Evolutionary conservation across 179 eudicot genomes (phyloP).

Genomic region (Spergularia azorica): DNA sequence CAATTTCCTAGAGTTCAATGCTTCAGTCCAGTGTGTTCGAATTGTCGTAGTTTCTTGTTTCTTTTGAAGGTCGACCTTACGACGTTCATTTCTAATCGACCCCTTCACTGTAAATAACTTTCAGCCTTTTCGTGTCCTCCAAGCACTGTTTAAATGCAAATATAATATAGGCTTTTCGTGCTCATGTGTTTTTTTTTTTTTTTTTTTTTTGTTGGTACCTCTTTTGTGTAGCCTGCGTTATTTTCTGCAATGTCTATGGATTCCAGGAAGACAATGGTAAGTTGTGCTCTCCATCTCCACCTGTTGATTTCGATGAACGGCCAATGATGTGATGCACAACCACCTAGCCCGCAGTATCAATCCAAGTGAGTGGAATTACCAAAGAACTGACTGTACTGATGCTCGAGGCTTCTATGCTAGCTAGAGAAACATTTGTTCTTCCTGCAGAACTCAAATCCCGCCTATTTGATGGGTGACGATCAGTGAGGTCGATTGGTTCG

Average conservation of each 20-base stretch:
- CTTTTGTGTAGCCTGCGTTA: neutral
- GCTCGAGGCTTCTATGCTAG: too few species aligned
- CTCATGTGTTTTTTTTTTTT: neutral
- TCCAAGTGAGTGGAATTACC: too few species aligned
- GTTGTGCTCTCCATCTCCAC: too few species aligned
- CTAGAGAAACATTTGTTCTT: too few species aligned
- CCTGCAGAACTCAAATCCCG: too few species aligned
- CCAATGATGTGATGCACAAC: too few species aligned
- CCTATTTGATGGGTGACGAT: too few species aligned
- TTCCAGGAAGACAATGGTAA: neutral
- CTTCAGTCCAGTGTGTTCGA: neutral
- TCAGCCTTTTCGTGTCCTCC: neutral
- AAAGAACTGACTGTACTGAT: too few species aligned
- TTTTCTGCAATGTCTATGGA: neutral
- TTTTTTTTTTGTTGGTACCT: too few species aligned
- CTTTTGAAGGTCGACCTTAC: conserved; percentile 1
- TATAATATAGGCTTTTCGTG: neutral
- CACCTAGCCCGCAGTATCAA: too few species aligned
- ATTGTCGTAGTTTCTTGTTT: conserved; percentile 9
- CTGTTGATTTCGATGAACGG: too few species aligned
- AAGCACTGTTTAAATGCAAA: neutral
- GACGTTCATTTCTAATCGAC: conserved; percentile 5
- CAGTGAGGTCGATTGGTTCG: too few species aligned
- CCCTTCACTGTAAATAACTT: conserved; percentile 18
- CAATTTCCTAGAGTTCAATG: neutral